Evolutionary conservation across 495 filamentous ascomycete genomes (phyloP).

Genomic region (Xylaria longipes): DNA sequence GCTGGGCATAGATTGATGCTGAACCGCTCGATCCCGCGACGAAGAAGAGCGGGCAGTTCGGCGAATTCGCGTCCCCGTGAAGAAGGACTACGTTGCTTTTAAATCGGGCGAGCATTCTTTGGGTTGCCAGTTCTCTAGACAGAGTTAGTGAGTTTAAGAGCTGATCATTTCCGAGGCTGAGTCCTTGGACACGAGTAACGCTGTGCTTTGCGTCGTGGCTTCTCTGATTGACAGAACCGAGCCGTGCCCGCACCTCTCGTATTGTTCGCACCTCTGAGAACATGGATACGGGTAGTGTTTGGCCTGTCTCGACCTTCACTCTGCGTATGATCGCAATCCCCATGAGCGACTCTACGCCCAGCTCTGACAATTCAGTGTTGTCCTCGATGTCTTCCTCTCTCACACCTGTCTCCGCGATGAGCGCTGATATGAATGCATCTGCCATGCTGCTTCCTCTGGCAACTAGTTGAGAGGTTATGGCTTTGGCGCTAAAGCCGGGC

Average conservation of each 20-base stretch:
- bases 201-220: background rate
- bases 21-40: slow-evolving; percentile 70
- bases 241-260: slow-evolving; percentile 21
- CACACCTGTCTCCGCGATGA: slow-evolving; percentile 66
- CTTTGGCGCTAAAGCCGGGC: background rate
- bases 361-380: slow-evolving; percentile 37
- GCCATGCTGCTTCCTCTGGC: slow-evolving; percentile 36
- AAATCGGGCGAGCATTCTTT: slow-evolving; percentile 13
- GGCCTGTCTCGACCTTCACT: slow-evolving; percentile 50
- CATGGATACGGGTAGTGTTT: slow-evolving; percentile 36
- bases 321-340: slow-evolving; percentile 45
- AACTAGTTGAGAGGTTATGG: slow-evolving; percentile 1
- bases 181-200: background rate
- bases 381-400: slow-evolving; percentile 55
- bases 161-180: background rate
- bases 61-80: slow-evolving; percentile 57
- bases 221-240: background rate
- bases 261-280: slow-evolving; percentile 34
- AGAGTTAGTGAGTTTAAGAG: background rate
- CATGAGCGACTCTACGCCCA: slow-evolving; percentile 57
- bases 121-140: background rate
- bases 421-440: slow-evolving; percentile 50
- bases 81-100: slow-evolving; percentile 50
- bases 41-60: slow-evolving; percentile 58
- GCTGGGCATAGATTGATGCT: slow-evolving; percentile 51